Evolutionary conservation across 2,329 filamentous ascomycete species (phyloP), one percentile per base, ranked within the genome.

Genomic region (Thelonectria discophora): DNA sequence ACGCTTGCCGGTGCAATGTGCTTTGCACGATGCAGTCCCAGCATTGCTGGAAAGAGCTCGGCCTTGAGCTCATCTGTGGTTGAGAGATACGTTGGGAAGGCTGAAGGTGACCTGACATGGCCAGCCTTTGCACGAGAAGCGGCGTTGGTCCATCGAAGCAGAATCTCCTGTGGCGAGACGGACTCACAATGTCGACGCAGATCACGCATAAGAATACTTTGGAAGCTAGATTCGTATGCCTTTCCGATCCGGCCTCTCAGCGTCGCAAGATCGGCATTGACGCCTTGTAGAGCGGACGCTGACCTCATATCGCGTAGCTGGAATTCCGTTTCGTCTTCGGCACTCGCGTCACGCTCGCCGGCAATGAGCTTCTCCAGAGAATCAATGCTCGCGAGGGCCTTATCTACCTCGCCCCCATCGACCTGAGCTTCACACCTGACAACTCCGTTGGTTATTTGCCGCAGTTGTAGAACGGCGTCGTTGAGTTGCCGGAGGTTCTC

Each of bases 401-500:
- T 84, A 58, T 97, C 92, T 10, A 97, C 86, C 39, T 94, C 86
- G n/a, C 93, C 93, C 18, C 85, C 85, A 60, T 97, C 92, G 2
- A 98, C 91, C 32, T 94, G 79, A 27, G 88, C 83, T 75, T 98
- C 94, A 70, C 93, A 97, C 27, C 82, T 83, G 4, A 86, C 86
- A 3, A 97, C 86, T 1, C 88, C 88, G 43, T 91, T 84, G 1
- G 97, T 89, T 43, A 98, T 89, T 55, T 88, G 85, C 65, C 89
- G 88, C 21, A 99, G 83, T 74, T 99, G 95, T 68, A 89, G 84
- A 2, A 97, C 91, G 1, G 94, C 91, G 73, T 93, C 88, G 30
- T 91, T 90, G 15, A 99, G 81, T 75, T 92, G 91, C 59, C 89
- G 86, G 5, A 98, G 79, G 72, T 99, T 99, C 69, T 97, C 91